Evolutionary conservation across 805 yeast genomes (phyloP), one percentile per base, ranked within the genome.

Genomic region (Tetrapisispora taiwanensis): DNA sequence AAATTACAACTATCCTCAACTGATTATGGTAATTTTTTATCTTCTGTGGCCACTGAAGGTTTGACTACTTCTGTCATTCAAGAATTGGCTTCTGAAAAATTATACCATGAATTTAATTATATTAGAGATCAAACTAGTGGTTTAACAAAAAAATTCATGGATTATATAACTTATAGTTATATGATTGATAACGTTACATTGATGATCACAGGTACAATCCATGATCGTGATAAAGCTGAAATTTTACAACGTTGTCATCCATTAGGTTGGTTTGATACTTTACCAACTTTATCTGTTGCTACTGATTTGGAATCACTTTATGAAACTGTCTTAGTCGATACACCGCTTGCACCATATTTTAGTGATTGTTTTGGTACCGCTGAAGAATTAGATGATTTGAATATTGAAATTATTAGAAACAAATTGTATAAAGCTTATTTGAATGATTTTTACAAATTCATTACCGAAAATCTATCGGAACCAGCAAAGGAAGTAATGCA

Each of bases 181-280:
- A 92, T 92, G 99, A 94, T 92, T 59, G 98, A 92, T 68, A 92
- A 92, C 64, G 95, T 92, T 33, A 85, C 92, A 20, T 72, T 92
- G 58, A 84, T 92, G 83, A 90, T 92, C 59, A 89, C 97, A 1
- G 99, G 99, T 19, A 88, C 98, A 0, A 76, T 92, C 48, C 98
- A 92, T 62, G 95, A 89, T 59, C 76, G 97, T 58, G 96, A 94
- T 65, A 79, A 85, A 58, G 67, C 78, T 35, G 98, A 92, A 59
- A 82, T 94, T 42, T 73, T 92, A 57, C 79, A 79, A 47, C 80
- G 96, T 61, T 88, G 96, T 63, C 95, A 92, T 62, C 98, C 98
- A 0, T 72, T 92, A 54, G 99, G 99, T 37, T 89, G 97, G 96
- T 92, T 92, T 59, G 98, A 92, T 55, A 90, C 97, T 7, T 76